phyloP scores from a whole-genome alignment of 352 stramenopile species.

The Phytophthora foliorum region DNA sequence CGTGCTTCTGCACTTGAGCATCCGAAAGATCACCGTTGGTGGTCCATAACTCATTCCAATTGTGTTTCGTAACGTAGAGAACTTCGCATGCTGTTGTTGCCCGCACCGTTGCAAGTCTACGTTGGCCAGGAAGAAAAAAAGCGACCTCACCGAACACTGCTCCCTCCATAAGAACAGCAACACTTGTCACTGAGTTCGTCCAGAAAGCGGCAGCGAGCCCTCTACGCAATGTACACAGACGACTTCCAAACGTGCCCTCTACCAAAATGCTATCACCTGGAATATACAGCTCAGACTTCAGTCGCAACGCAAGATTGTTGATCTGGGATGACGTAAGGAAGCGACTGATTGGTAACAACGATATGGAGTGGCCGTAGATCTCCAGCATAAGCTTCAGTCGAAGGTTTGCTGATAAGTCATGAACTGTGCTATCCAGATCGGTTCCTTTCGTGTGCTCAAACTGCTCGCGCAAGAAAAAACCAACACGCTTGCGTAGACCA shows the following conservation, averaged over 20 bases:
- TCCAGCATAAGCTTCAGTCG: slow-evolving; percentile 81
- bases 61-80: slow-evolving; percentile 64
- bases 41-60: slow-evolving; percentile 74
- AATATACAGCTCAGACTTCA: slow-evolving; percentile 76
- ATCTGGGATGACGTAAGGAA: slow-evolving; percentile 68
- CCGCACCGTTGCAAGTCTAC: slow-evolving; percentile 69
- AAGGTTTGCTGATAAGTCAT: slow-evolving; percentile 76
- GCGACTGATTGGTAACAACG: slow-evolving; percentile 60
- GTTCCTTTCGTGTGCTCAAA: slow-evolving; percentile 60
- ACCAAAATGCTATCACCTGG: slow-evolving; percentile 70
- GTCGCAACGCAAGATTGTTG: slow-evolving; percentile 72
- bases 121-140: slow-evolving; percentile 71
- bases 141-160: slow-evolving; percentile 77
- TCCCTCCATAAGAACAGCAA: slow-evolving; percentile 67
- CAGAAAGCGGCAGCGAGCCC: slow-evolving; percentile 67
- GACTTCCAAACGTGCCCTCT: slow-evolving; percentile 64
- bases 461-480: slow-evolving; percentile 71
- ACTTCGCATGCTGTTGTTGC: slow-evolving; percentile 72
- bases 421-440: slow-evolving; percentile 57
- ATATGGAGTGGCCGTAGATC: slow-evolving; percentile 68
- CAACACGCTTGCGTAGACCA: slow-evolving; percentile 57
- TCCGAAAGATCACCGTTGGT: slow-evolving; percentile 43
- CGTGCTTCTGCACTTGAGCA: slow-evolving; percentile 61
- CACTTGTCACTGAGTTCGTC: slow-evolving; percentile 56
- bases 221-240: slow-evolving; percentile 68